Conservation (phyloP, 331 rosid genomes). For the Arachis monticola region DNA sequence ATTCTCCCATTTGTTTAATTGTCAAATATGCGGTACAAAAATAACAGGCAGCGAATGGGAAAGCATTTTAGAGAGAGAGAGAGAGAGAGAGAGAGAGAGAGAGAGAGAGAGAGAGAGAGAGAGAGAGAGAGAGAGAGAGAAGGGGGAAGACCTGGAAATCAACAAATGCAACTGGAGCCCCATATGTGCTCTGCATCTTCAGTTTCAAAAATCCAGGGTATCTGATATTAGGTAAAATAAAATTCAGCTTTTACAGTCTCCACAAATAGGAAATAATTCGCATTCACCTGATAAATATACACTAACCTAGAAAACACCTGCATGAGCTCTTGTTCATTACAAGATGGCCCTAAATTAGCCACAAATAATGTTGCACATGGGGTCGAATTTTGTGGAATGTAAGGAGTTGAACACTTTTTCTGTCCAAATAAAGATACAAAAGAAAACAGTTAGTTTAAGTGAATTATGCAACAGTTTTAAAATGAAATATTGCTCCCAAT, state of each 20-base stretch:
- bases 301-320: slow-evolving; percentile 85
- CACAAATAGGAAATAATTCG: slow-evolving; percentile 17
- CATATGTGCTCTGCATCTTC: slow-evolving; percentile 94
- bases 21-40: slow-evolving; percentile 16
- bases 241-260: slow-evolving; percentile 11
- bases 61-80: not conserved
- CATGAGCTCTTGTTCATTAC: slow-evolving; percentile 81
- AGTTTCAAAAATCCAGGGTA: slow-evolving; percentile 87
- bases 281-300: not conserved
- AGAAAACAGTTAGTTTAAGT: slow-evolving; percentile 1
- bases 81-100: not conserved
- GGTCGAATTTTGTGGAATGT: slow-evolving; percentile 51
- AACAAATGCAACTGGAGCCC: slow-evolving; percentile 95
- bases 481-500: slow-evolving; percentile 12
- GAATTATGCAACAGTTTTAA: slow-evolving; percentile 17
- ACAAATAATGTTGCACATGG: slow-evolving; percentile 94
- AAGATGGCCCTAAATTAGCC: slow-evolving; percentile 89
- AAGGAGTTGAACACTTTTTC: slow-evolving; percentile 53
- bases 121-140: not conserved
- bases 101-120: not conserved
- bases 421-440: slow-evolving; percentile 37
- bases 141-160: slow-evolving; percentile 77
- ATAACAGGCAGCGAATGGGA: not conserved
- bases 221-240: slow-evolving; percentile 50
- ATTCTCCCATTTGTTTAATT: slow-evolving; percentile 1